Evolutionary conservation across 2,329 filamentous ascomycete species (phyloP).

Genomic region (Malbranchea zuffiana): DNA sequence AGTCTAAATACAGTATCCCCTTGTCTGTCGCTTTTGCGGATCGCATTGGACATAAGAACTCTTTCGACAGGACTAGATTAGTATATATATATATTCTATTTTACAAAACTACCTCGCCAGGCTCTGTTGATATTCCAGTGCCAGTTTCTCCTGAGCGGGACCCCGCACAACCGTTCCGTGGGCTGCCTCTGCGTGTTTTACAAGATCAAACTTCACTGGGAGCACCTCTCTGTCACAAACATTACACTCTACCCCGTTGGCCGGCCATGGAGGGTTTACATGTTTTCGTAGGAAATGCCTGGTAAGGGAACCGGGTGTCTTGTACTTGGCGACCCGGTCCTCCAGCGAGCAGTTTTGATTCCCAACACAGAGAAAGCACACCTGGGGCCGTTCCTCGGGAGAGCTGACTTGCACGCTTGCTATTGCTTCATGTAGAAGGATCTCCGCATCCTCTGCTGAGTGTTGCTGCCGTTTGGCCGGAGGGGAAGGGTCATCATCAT

Average conservation of each 20-base stretch:
- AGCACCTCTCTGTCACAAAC: slow-evolving; percentile 14
- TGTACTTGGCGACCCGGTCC: slow-evolving; percentile 10
- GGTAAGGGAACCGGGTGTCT: slow-evolving; percentile 13
- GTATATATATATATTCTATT: no score
- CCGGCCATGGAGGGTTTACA: slow-evolving; percentile 15
- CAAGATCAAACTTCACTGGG: slow-evolving; percentile 14
- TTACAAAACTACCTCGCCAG: no score
- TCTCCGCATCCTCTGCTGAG: slow-evolving; percentile 10
- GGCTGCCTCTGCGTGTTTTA: slow-evolving; percentile 13
- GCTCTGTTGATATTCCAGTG: slow-evolving; percentile 9
- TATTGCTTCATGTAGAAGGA: slow-evolving; percentile 13
- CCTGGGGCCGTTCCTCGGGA: slow-evolving; percentile 9
- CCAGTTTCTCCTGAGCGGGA: slow-evolving; percentile 10
- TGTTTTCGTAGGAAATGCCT: slow-evolving; percentile 16
- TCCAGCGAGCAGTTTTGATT: slow-evolving; percentile 7
- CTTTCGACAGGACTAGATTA: no score
- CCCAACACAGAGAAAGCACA: slow-evolving; percentile 16
- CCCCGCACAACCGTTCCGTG: slow-evolving; percentile 15
- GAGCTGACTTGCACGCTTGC: slow-evolving; percentile 13
- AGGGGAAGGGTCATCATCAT: slow-evolving; percentile 47
- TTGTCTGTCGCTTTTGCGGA: no score
- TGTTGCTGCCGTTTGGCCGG: slow-evolving; percentile 26
- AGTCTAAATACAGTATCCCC: no score
- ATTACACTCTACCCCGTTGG: slow-evolving; percentile 14
- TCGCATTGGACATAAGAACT: no score